Base-by-base conservation (phyloP, 305 asterid genomes). In the Rubia occidens region DNA sequence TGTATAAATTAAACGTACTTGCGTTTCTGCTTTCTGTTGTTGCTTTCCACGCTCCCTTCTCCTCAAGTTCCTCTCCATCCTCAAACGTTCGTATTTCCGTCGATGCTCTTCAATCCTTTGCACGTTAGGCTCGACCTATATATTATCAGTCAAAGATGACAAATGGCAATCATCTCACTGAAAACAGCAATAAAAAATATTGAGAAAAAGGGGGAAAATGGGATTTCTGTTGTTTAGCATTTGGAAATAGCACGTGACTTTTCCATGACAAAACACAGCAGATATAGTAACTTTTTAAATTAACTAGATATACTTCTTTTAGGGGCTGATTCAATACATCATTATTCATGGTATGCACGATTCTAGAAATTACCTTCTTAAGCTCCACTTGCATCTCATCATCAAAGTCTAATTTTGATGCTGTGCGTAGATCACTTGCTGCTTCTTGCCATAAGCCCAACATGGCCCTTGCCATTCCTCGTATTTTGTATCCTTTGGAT, bases 371-470 rank as follows among this genome's bases (percentile, higher is more conserved):
- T 68, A 89, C 96, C 86, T 85, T 89, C 75, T 84, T 90, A 55
- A 88, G 86, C 68, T 75, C 59, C 71, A 53, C 68, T 14, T 72
- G 78, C 37, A 90, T 88, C 79, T 93, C 96, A 76, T 88, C 95
- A 65, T 90, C 96, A 47, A 74, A 83, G 79, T 87, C 97, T 76
- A 93, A 71, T 11, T 74, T 90, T 26, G 97, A 85, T 9, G 97
- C 96, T 74, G 81, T 69, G 39, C 71, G 89, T 82, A 93, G 88
- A 81, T 90, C 95, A 20, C 76, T 76, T 67, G 89, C 92, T 11
- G 96, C 94, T 79, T 83, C 92, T 85, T 87, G 86, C 97, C 97
- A 93, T 59, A 80, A 83, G 74, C 95, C 97, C 80, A 88, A 60
- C 95, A 87, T 85, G 67, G 89, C 86, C 80, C 85, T 82, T 39